Evolutionary conservation across 192 early-diverging fungal genomes (phyloP).

Genomic region (Gaertneriomyces semiglobifer): DNA sequence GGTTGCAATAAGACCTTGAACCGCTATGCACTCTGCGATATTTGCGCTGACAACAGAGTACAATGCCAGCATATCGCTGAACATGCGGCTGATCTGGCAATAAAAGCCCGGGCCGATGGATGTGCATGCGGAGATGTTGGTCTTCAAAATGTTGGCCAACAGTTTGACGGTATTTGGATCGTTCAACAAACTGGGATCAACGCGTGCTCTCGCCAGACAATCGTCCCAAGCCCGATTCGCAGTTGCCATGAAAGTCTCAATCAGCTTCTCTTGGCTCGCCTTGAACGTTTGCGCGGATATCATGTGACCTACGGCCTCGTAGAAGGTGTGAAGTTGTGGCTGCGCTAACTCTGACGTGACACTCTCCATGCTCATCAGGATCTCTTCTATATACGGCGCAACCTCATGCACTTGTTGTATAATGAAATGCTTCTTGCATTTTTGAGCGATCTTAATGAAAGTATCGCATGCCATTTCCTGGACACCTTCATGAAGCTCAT

Average conservation of each 20-base stretch:
- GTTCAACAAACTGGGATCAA: constrained; percentile 67
- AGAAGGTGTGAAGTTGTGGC: constrained; percentile 96
- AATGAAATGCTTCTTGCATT: constrained; percentile 95
- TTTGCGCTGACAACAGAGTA: constrained; percentile 85
- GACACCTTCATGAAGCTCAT: constrained; percentile 96
- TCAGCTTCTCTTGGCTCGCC: constrained; percentile 74
- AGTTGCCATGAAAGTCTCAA: constrained; percentile 81
- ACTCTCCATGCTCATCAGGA: constrained; percentile 70
- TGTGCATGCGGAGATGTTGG: constrained; percentile 87
- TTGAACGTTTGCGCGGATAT: constrained; percentile 88
- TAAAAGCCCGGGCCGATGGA: constrained; percentile 87
- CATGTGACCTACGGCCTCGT: constrained; percentile 97
- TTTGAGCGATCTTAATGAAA: constrained; percentile 98
- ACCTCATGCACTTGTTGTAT: constrained; percentile 85
- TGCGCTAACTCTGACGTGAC: constrained; percentile 89
- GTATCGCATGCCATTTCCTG: constrained; percentile 99
- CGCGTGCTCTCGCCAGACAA: constrained; percentile 67
- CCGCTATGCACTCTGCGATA: constrained; percentile 43
- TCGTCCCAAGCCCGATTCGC: constrained; percentile 85
- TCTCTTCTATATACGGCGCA: constrained; percentile 95
- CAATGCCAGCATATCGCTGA: constrained; percentile 83
- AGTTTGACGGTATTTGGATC: constrained; percentile 79
- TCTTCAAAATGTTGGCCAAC: constrained; percentile 90
- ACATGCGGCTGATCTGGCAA: constrained; percentile 84
- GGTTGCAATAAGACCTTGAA: constrained; percentile 70